Evolutionary conservation across 2,329 filamentous ascomycete species (phyloP).

Genomic region (Aulographum hederae): DNA sequence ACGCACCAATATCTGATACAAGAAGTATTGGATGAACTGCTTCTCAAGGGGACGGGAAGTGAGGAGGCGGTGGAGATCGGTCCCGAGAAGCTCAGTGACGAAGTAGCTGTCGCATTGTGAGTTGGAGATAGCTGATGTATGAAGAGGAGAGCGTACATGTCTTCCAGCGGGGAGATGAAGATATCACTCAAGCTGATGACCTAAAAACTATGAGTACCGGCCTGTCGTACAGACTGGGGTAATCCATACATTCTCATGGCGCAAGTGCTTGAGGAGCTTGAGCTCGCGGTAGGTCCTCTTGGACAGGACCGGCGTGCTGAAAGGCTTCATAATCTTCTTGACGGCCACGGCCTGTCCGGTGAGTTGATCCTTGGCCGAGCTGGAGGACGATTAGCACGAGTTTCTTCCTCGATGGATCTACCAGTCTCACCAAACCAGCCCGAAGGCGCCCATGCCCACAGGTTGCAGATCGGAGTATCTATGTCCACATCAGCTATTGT

Average conservation of each 20-base stretch:
- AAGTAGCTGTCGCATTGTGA: slow-evolving; percentile 62
- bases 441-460: slow-evolving; percentile 97
- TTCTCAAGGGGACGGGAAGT: slow-evolving; percentile 94
- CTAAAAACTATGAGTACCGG: slow-evolving; percentile 16
- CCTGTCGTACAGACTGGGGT: slow-evolving; percentile 3
- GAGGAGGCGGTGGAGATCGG: slow-evolving; percentile 85
- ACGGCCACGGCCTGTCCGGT: slow-evolving; percentile 92
- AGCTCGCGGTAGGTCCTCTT: slow-evolving; percentile 96
- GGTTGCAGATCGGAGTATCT: slow-evolving; percentile 97
- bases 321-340: slow-evolving; percentile 99
- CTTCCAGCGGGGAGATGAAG: slow-evolving; percentile 96
- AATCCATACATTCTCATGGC: slow-evolving; percentile 72
- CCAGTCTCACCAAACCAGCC: slow-evolving; percentile 74
- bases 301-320: slow-evolving; percentile 94
- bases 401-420: background rate
- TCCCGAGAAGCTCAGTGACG: slow-evolving; percentile 92
- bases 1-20: slow-evolving; percentile 93
- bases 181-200: slow-evolving; percentile 98
- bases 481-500: slow-evolving; percentile 6
- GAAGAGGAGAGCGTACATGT: slow-evolving; percentile 50
- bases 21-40: slow-evolving; percentile 99
- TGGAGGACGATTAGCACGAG: slow-evolving; percentile 22
- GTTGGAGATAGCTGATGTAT: slow-evolving; percentile 2
- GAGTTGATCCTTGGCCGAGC: slow-evolving; percentile 94
- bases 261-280: slow-evolving; percentile 90